phyloP scores from a whole-genome alignment of 352 stramenopile genomes.

The Phytopythium montanum region DNA sequence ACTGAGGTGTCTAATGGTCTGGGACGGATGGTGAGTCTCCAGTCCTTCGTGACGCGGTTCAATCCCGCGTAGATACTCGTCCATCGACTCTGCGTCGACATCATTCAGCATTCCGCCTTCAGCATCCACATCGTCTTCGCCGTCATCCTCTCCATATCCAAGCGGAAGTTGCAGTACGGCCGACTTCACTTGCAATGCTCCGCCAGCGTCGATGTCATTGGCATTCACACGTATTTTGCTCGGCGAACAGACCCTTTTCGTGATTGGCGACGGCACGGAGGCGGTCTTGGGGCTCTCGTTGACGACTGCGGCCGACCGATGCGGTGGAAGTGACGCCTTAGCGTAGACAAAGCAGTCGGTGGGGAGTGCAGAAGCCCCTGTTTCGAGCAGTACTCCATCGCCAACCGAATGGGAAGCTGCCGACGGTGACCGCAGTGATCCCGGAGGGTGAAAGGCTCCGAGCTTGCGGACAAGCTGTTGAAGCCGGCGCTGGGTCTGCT shows the following conservation, averaged over 20 bases:
- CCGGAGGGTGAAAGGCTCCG: neutral
- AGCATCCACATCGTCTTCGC: neutral
- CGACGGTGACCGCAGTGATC: neutral
- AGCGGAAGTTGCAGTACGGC: constrained; percentile 4
- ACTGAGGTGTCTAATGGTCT: neutral
- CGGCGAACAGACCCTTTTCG: neutral
- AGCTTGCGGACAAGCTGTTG: neutral
- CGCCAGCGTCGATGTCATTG: neutral
- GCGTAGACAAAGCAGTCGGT: constrained; percentile 7
- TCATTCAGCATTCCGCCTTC: neutral
- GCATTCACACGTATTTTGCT: neutral
- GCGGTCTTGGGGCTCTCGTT: neutral
- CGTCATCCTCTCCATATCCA: constrained; percentile 2
- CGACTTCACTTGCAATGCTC: neutral
- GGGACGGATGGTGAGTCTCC: neutral
- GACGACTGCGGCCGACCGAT: neutral
- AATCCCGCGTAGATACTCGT: neutral
- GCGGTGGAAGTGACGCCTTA: neutral
- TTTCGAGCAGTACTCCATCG: neutral
- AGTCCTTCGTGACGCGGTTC: too few species aligned
- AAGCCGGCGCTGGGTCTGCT: constrained; percentile 3
- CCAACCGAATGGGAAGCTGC: neutral
- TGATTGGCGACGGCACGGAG: neutral
- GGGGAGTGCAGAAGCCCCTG: neutral
- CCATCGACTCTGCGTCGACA: neutral